These are phyloP conservation scores for Ustilago lituana DNA, from an alignment of 1,284 basidiomycete species.

Conservation along the genomic window DNA sequence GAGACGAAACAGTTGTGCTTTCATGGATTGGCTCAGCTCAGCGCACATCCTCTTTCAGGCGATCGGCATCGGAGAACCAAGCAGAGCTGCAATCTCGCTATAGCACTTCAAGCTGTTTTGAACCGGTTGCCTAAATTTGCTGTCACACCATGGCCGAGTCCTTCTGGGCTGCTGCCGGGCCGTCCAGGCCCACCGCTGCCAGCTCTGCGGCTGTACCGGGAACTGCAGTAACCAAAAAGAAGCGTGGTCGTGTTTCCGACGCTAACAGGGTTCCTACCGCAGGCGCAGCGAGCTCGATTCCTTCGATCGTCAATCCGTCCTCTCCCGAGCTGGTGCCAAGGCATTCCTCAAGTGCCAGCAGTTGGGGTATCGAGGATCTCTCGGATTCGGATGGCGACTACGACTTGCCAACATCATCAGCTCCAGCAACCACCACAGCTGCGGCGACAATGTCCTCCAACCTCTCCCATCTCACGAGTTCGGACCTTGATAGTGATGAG, in stretches of 20 bases:
- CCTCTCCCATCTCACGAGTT: conserved; percentile 7
- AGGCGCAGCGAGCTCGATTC: conserved; percentile 11
- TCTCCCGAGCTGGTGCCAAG: conserved; percentile 39
- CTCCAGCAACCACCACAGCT: neutral
- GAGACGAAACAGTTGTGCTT: no score
- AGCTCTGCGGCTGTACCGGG: conserved; percentile 19
- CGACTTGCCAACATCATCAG: conserved; percentile 19
- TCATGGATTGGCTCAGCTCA: no score
- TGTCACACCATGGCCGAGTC: conserved; percentile 13
- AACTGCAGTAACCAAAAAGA: conserved; percentile 21
- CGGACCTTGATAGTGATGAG: conserved; percentile 35
- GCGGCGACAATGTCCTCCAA: neutral
- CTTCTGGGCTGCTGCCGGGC: conserved; percentile 30
- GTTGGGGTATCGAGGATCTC: conserved; percentile 46
- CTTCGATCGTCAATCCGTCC: conserved; percentile 37
- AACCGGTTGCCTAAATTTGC: neutral
- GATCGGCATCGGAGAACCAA: neutral
- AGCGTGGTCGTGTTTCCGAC: conserved; percentile 33
- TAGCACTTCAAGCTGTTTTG: no score
- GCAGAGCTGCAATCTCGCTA: neutral
- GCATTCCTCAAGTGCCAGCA: conserved; percentile 41
- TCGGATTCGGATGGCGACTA: conserved; percentile 50
- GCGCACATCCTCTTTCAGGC: no score
- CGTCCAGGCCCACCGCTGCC: conserved; percentile 27
- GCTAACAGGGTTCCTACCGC: neutral